These are phyloP conservation scores for Halenospora varia DNA, from an alignment of 495 filamentous ascomycete genomes.

Conservation along the genomic window DNA sequence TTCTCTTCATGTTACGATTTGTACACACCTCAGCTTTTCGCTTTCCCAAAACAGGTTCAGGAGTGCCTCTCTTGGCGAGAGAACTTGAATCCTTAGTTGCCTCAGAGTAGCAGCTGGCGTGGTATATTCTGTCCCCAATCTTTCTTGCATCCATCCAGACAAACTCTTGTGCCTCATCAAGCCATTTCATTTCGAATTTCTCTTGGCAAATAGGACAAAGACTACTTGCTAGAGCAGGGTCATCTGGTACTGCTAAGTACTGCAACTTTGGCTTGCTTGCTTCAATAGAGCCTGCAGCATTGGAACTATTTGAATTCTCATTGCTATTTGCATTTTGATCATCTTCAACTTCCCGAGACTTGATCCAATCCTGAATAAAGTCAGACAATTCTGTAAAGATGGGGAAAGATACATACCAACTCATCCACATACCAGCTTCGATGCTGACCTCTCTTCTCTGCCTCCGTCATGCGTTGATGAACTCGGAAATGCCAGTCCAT, in stretches of 20 bases:
- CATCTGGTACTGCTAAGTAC: conserved; percentile 80
- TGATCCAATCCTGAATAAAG: conserved; percentile 72
- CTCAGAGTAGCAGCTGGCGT: conserved; percentile 86
- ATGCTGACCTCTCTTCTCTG: conserved; percentile 75
- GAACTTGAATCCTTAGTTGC: conserved; percentile 61
- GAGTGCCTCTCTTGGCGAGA: conserved; percentile 44
- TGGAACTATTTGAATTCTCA: conserved; percentile 27
- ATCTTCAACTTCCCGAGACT: conserved; percentile 72
- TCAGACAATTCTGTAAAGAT: conserved; percentile 18
- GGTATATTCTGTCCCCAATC: conserved; percentile 76
- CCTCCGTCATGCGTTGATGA: conserved; percentile 82
- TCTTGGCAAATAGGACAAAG: conserved; percentile 94
- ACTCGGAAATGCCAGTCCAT: conserved; percentile 98
- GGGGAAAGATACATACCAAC: conserved; percentile 54
- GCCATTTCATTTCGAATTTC: conserved; percentile 83
- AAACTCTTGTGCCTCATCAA: conserved; percentile 89
- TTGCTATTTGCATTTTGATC: conserved; percentile 29
- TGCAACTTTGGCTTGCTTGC: conserved; percentile 53
- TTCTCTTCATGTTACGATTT: too few relatives aligned
- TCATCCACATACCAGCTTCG: conserved; percentile 93
- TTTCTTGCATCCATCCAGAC: conserved; percentile 91
- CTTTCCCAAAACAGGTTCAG: conserved; percentile 70
- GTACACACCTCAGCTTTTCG: conserved; percentile 68
- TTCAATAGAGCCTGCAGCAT: conserved; percentile 26
- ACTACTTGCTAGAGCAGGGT: conserved; percentile 62